phyloP scores from a whole-genome alignment of 257 asterid species.

The Euphrasia confusa region DNA sequence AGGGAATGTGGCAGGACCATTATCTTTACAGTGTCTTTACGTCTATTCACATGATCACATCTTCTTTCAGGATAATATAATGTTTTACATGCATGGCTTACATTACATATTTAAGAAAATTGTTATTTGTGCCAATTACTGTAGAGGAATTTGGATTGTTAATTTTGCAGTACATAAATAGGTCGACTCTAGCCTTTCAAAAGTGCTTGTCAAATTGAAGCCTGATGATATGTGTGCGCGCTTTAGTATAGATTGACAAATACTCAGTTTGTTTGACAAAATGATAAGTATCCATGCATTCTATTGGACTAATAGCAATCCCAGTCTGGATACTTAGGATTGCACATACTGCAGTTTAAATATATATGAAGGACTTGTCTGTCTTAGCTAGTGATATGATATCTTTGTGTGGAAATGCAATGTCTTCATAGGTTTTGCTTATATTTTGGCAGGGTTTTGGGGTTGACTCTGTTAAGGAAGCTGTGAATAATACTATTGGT shows the following conservation, averaged over 20 bases:
- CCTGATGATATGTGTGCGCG: neutral
- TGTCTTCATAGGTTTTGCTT: slow-evolving; percentile 24
- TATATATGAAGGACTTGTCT: slow-evolving; percentile 5
- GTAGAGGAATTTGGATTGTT: neutral
- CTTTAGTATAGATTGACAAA: slow-evolving; percentile 1
- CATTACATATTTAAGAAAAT: slow-evolving; percentile 1
- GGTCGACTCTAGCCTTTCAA: slow-evolving; percentile 11
- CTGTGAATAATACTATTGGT: slow-evolving; percentile 54
- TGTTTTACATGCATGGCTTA: slow-evolving; percentile 1
- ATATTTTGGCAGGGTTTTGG: slow-evolving; percentile 47
- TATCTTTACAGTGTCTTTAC: slow-evolving; percentile 7
- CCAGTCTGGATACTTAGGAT: slow-evolving; percentile 19
- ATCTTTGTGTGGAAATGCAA: slow-evolving; percentile 19
- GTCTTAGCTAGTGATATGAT: slow-evolving; percentile 17
- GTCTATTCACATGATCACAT: neutral
- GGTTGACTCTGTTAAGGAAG: slow-evolving; percentile 29
- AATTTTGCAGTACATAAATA: neutral
- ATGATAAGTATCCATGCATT: neutral
- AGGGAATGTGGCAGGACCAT: slow-evolving; percentile 8
- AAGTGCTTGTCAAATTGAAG: slow-evolving; percentile 1
- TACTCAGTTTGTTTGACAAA: neutral
- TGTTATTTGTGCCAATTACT: neutral
- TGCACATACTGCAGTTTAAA: slow-evolving; percentile 7
- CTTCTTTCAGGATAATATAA: slow-evolving; percentile 7
- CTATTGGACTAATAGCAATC: slow-evolving; percentile 11